Evolutionary conservation across 495 filamentous ascomycete genomes (phyloP).

Genomic region (Neurospora sp.): DNA sequence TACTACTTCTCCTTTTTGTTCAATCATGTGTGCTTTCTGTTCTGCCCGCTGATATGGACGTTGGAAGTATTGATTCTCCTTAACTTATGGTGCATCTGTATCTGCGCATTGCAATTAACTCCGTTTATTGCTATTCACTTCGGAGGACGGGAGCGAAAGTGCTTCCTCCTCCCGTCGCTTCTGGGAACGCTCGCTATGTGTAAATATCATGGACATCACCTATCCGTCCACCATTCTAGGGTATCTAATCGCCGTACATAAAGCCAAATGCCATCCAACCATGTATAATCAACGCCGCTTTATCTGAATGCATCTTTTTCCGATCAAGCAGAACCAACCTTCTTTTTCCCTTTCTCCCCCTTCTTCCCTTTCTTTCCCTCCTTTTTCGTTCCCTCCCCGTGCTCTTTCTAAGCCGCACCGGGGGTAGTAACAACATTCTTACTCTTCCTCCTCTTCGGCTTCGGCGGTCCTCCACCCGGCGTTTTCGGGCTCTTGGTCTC

Average conservation of each 20-base stretch:
- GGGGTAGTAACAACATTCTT: constrained; percentile 27
- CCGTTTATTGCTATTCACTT: background rate
- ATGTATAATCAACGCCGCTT: background rate
- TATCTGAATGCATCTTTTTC: background rate
- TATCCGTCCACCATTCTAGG: background rate
- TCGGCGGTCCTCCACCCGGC: constrained; percentile 32
- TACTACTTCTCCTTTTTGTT: background rate
- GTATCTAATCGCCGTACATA: background rate
- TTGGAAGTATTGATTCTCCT: background rate
- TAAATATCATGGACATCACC: background rate
- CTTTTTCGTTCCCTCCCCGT: no score
- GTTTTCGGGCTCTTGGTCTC: constrained; percentile 44
- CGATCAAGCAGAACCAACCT: no score
- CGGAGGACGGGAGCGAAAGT: no score
- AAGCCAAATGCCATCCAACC: background rate
- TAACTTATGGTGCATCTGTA: background rate
- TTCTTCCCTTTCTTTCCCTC: no score
- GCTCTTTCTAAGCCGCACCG: background rate
- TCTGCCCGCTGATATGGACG: background rate
- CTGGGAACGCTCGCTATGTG: background rate
- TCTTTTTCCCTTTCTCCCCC: no score
- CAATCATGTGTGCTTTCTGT: background rate
- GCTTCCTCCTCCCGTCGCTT: no score
- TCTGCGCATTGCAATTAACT: background rate
- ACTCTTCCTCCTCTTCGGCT: constrained; percentile 54